Evolutionary conservation across 495 filamentous ascomycete species (phyloP).

Genomic region (Trichocladium antarcticum): DNA sequence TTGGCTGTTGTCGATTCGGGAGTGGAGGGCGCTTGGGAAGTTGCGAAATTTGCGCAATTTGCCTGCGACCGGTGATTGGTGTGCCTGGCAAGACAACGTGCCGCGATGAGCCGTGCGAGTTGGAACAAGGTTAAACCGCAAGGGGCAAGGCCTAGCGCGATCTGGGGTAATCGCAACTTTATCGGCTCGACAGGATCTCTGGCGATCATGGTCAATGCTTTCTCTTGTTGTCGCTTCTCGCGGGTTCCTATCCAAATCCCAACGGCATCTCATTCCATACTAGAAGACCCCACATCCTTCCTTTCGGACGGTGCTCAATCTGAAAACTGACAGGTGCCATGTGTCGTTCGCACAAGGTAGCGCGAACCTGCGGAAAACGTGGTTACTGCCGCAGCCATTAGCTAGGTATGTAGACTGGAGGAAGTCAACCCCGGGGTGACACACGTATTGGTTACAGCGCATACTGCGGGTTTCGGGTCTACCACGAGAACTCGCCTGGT

Average conservation of each 20-base stretch:
- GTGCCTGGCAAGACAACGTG: slow-evolving; percentile 8
- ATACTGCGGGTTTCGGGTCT: not conserved
- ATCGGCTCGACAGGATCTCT: not conserved
- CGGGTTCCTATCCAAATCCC: not conserved
- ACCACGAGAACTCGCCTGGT: too few species aligned
- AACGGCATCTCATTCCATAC: too few species aligned
- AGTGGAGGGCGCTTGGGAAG: not conserved
- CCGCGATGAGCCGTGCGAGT: slow-evolving; percentile 5
- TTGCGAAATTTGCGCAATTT: slow-evolving; percentile 22
- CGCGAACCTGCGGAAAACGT: too few species aligned
- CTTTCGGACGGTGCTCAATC: too few species aligned
- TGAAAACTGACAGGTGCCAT: too few species aligned
- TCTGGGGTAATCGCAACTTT: not conserved
- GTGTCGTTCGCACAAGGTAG: too few species aligned
- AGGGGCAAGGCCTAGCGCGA: slow-evolving; percentile 1
- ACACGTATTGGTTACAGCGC: not conserved
- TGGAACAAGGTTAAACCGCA: slow-evolving; percentile 1
- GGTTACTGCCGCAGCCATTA: too few species aligned
- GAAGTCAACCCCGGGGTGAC: too few species aligned
- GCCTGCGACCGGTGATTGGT: slow-evolving; percentile 10
- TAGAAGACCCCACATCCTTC: too few species aligned
- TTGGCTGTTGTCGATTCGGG: too few species aligned
- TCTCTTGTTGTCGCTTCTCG: not conserved
- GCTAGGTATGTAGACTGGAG: too few species aligned
- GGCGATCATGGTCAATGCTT: slow-evolving; percentile 2